A percentile compares a stretch with the other conserved stretches of the same genome.
Evolutionary conservation across 2,329 filamentous ascomycete species (phyloP).

Genomic region (Penicillium hordei): DNA sequence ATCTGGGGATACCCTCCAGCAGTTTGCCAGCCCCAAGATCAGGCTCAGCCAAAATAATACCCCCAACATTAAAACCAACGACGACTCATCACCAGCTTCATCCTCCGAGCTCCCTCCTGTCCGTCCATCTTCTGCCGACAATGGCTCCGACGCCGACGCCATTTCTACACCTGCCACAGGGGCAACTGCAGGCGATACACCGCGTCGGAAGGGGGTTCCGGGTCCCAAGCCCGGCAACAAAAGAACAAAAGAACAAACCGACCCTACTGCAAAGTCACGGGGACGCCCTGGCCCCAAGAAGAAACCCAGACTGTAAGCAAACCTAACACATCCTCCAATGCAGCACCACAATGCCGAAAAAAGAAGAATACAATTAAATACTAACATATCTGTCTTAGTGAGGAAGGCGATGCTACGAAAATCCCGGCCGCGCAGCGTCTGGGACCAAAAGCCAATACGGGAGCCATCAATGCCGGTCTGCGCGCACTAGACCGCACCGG

Average conservation of each 20-base stretch:
- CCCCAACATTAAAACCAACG: constrained; percentile 28
- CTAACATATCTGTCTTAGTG: constrained; percentile 36
- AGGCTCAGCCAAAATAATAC: constrained; percentile 10
- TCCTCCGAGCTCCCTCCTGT: constrained; percentile 35
- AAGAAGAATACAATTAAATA: too few relatives aligned
- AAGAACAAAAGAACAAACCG: constrained; percentile 45
- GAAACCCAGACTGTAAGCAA: constrained; percentile 84
- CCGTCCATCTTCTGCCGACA: constrained; percentile 42
- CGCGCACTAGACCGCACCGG: constrained; percentile 90
- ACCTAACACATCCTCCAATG: not conserved
- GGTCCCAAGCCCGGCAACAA: constrained; percentile 66
- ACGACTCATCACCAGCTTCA: constrained; percentile 40
- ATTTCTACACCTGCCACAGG: constrained; percentile 43
- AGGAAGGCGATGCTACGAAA: constrained; percentile 50
- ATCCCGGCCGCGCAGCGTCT: constrained; percentile 66
- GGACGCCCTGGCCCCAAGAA: constrained; percentile 96
- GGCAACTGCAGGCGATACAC: constrained; percentile 45
- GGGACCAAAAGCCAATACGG: constrained; percentile 93
- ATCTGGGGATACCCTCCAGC: constrained; percentile 37
- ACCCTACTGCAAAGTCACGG: constrained; percentile 59
- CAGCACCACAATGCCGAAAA: not conserved
- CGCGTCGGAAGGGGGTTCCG: constrained; percentile 75
- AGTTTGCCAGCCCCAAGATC: constrained; percentile 26
- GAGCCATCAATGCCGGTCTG: constrained; percentile 94
- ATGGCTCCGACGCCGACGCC: constrained; percentile 41